Base-by-base conservation (phyloP, 257 asterid species). In the Solanum clarkiae region DNA sequence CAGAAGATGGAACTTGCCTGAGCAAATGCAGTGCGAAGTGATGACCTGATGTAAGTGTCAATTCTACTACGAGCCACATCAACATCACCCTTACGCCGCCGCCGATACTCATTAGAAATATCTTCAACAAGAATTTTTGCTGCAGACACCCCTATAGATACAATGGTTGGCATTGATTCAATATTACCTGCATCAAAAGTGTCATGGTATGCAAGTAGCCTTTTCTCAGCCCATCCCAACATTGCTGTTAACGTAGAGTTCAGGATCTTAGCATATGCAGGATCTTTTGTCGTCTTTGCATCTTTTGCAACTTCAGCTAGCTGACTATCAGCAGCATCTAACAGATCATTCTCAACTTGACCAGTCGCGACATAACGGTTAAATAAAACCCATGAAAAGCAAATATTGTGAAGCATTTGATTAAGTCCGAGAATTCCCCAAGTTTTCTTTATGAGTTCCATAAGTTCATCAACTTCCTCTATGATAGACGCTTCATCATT, bases 11-110 rank as follows among this genome's bases (percentile, higher is more conserved):
- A 87, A 91, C 97, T 93, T 92, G 90, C 99, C 98, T 97, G 99
- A 85, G 99, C 99, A 91, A 97, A 97, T 83, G 98, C 98, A 81
- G 99, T 97, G 89, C 98, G 98, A 54, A 97, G 97, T 24, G 98
- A 97, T 57, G 99, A 97, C 91, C 98, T 92, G 75, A 97, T 94
- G 85, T 97, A 97, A 86, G 98, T 95, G 84, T 97, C 99, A 17
- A 97, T 97, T 93, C 98, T 92, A 92, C 93, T 92, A 70, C 93
- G 96, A 82, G 93, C 93, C 88, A 97, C 98, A 82, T 95, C 98
- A 85, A 93, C 96, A 89, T 97, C 98, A 84, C 91, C 92, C 89
- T 97, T 97, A 81, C 98, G 93, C 87, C 98, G 89, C 53, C 98
- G 92, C 7, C 98, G 97, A 75, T 95, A 95, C 91, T 97, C 99